Evolutionary conservation across 192 early-diverging fungal genomes (phyloP).

Genomic region (Dissophora ornata): DNA sequence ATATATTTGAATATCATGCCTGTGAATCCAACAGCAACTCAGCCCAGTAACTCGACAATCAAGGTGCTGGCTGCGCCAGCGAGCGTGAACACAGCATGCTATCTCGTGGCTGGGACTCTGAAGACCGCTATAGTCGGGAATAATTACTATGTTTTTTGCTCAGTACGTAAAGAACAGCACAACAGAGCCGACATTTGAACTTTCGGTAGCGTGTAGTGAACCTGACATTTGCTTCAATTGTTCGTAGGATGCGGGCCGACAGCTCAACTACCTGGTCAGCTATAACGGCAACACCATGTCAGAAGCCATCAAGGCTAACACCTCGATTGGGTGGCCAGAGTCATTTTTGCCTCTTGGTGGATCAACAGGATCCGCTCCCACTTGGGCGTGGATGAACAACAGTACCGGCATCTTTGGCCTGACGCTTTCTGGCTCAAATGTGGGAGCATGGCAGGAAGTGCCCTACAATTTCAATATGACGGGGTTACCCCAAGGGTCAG

Average conservation of each 20-base stretch:
- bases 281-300: conserved; percentile 2
- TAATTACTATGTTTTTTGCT: conserved; percentile 14
- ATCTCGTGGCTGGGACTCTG: background rate
- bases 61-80: background rate
- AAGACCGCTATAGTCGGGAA: background rate
- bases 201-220: too few species aligned
- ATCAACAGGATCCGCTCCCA: background rate
- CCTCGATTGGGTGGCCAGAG: background rate
- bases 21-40: background rate
- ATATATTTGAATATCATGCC: conserved; percentile 3
- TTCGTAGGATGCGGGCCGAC: background rate
- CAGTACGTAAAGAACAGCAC: too few species aligned
- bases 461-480: background rate
- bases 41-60: background rate
- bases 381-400: conserved; percentile 27
- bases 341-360: conserved; percentile 7
- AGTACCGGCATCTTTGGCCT: background rate
- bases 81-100: background rate
- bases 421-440: background rate
- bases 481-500: background rate
- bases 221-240: too few species aligned
- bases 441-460: conserved; percentile 1
- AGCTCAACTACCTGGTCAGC: conserved; percentile 4
- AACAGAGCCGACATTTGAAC: too few species aligned
- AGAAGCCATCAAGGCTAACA: background rate